These are phyloP conservation scores for Diplocarpon rosae DNA, from an alignment of 2,329 filamentous ascomycete genomes.

Conservation along the genomic window DNA sequence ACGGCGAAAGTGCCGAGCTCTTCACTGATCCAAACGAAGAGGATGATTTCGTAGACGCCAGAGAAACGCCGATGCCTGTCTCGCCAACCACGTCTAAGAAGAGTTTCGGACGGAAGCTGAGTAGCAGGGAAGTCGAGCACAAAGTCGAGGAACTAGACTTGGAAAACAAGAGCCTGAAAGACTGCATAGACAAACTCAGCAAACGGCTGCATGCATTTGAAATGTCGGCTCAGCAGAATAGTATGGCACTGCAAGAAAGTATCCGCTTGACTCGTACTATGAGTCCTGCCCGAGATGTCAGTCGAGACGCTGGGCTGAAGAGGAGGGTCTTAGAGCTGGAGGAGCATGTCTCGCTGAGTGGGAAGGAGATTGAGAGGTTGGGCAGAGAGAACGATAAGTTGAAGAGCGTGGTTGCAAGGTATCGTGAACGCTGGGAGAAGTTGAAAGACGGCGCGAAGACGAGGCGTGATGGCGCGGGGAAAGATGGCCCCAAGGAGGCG, in stretches of 20 bases:
- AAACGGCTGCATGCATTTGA: constrained; percentile 89
- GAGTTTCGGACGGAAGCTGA: constrained; percentile 30
- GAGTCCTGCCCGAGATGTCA: constrained; percentile 34
- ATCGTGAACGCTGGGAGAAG: constrained; percentile 57
- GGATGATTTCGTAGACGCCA: constrained; percentile 85
- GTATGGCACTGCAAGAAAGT: constrained; percentile 77
- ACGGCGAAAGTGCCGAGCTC: constrained; percentile 28
- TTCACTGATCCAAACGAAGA: constrained; percentile 47
- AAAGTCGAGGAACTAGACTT: constrained; percentile 79
- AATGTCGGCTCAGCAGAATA: constrained; percentile 78
- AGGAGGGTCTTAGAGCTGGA: constrained; percentile 54
- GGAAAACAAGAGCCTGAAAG: constrained; percentile 78
- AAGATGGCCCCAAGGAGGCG: constrained; percentile 8
- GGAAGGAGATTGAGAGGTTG: constrained; percentile 52
- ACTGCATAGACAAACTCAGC: constrained; percentile 75
- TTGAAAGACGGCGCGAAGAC: constrained; percentile 52
- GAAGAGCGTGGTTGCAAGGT: constrained; percentile 40
- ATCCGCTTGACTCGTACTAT: constrained; percentile 50
- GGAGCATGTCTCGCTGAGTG: constrained; percentile 46
- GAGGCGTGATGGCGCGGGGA: constrained; percentile 23
- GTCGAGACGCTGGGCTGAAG: constrained; percentile 34
- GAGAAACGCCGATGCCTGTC: constrained; percentile 44
- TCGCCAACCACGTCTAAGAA: constrained; percentile 32
- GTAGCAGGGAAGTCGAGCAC: constrained; percentile 43
- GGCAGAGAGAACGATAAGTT: constrained; percentile 51